Evolutionary conservation across 2,329 filamentous ascomycete genomes (phyloP).

Genomic region (Delphinella strobiligena): DNA sequence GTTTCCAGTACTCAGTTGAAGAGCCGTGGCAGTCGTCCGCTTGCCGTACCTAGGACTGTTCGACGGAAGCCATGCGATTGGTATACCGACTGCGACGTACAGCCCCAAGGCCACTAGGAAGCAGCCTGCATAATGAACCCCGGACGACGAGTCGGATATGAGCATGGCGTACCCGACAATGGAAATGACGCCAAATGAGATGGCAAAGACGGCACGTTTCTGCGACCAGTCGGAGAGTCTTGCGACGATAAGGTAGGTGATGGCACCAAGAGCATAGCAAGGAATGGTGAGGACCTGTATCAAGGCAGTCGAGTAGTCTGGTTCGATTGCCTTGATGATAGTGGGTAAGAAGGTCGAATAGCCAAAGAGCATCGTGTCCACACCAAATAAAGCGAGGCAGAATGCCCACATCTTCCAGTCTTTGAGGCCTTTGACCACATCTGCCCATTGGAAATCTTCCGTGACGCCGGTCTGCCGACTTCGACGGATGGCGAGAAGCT

Average conservation of each 20-base stretch:
- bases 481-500: constrained; percentile 39
- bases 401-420: constrained; percentile 71
- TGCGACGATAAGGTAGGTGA: constrained; percentile 55
- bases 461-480: constrained; percentile 18
- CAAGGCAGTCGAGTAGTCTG: constrained; percentile 47
- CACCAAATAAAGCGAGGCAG: constrained; percentile 55
- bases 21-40: constrained; percentile 56
- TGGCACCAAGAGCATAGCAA: constrained; percentile 61
- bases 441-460: constrained; percentile 40
- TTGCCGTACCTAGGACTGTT: constrained; percentile 68
- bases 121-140: constrained; percentile 63
- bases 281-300: constrained; percentile 63
- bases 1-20: constrained; percentile 62
- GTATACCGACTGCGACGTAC: constrained; percentile 48
- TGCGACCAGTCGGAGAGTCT: constrained; percentile 57
- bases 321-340: constrained; percentile 62
- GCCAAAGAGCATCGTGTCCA: constrained; percentile 67
- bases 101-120: constrained; percentile 65
- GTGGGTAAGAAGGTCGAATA: constrained; percentile 69
- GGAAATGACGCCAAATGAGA: constrained; percentile 50
- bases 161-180: constrained; percentile 44
- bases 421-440: constrained; percentile 53
- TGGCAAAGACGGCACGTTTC: constrained; percentile 51
- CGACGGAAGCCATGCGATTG: constrained; percentile 48
- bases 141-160: constrained; percentile 46